Evolutionary conservation across 345 rosid genomes (phyloP).

Genomic region (Passiflora organensis): DNA sequence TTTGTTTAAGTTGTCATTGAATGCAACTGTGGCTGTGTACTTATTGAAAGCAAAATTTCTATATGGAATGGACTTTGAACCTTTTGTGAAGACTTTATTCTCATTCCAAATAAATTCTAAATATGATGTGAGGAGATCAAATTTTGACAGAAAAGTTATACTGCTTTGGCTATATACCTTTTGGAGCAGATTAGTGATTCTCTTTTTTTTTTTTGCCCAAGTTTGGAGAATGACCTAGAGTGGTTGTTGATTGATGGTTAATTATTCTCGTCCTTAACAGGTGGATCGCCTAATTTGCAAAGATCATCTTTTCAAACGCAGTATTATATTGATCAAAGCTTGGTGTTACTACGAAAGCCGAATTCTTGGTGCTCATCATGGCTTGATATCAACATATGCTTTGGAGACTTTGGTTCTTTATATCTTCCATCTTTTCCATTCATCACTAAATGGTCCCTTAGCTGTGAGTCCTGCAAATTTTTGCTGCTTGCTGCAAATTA

Average conservation of each 20-base stretch:
- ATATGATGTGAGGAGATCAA: no score
- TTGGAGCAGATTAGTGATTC: no score
- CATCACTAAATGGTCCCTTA: constrained; percentile 65
- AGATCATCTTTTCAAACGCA: constrained; percentile 79
- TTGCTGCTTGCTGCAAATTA: neutral
- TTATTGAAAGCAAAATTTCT: no score
- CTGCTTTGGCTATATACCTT: no score
- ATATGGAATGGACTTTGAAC: no score
- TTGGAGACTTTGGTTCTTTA: constrained; percentile 69
- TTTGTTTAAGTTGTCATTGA: no score
- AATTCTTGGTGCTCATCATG: constrained; percentile 79
- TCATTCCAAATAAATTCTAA: no score
- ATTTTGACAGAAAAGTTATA: no score
- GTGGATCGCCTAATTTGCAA: constrained; percentile 60
- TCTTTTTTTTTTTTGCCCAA: neutral
- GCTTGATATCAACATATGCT: constrained; percentile 82
- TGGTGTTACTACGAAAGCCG: constrained; percentile 99
- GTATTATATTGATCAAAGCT: constrained; percentile 70
- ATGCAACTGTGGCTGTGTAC: no score
- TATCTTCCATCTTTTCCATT: constrained; percentile 65
- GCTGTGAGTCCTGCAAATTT: constrained; percentile 39
- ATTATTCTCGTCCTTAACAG: constrained; percentile 31
- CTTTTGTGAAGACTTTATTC: no score
- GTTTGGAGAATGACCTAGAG: neutral
- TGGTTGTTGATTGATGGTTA: neutral